Conservation (phyloP, 192 early-diverging fungal species). For the Chytriomyces sp. region DNA sequence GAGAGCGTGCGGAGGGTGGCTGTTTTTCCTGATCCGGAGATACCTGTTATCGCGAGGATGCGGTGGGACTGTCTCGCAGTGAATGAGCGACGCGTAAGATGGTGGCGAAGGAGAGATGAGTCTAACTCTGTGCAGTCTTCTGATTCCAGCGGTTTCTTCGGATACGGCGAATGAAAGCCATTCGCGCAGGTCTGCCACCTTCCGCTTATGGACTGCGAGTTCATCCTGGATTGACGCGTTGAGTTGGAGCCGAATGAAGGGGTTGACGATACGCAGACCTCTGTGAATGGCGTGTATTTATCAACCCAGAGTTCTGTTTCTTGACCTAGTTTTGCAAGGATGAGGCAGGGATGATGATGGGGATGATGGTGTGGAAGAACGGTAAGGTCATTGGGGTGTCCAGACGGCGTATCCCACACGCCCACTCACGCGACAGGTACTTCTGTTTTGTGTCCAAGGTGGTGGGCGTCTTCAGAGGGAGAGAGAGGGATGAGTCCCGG, state of each 20-base stretch:
- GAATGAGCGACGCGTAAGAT: too few species aligned
- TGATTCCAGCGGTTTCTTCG: neutral
- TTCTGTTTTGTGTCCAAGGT: too few species aligned
- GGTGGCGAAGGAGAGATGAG: too few species aligned
- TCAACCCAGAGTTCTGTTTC: too few species aligned
- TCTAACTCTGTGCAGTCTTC: constrained; percentile 14
- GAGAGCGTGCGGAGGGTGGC: constrained; percentile 39
- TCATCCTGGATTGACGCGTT: constrained; percentile 31
- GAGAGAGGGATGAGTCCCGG: too few species aligned
- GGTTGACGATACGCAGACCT: constrained; percentile 13
- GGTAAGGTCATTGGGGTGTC: too few species aligned
- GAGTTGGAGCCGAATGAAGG: neutral
- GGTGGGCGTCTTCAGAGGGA: too few species aligned
- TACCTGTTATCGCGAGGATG: constrained; percentile 46
- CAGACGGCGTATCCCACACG: too few species aligned
- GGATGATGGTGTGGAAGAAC: too few species aligned
- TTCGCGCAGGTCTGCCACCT: constrained; percentile 32
- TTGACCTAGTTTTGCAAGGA: too few species aligned
- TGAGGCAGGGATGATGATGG: too few species aligned
- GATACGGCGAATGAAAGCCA: constrained; percentile 37
- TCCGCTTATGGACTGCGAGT: constrained; percentile 44
- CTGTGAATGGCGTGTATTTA: constrained; percentile 17
- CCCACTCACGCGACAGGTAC: too few species aligned
- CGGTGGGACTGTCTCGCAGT: constrained; percentile 18
- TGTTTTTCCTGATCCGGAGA: constrained; percentile 50